Conservation (phyloP, 202 grass and related monocot genomes). For the Panicum virgatum region DNA sequence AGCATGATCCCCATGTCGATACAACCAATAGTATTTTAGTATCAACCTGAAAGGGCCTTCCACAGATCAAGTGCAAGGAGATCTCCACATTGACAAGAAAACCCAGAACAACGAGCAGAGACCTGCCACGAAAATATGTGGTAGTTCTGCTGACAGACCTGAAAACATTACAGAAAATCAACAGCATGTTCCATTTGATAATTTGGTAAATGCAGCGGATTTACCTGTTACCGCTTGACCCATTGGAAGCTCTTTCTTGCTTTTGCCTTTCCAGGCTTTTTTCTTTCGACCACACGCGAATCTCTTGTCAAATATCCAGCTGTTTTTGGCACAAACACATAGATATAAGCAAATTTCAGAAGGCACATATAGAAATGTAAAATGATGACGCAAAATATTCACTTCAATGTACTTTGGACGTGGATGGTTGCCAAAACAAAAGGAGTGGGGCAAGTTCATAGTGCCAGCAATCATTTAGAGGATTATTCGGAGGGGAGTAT, state of each 20-base stretch:
- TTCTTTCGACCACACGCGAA: conserved; percentile 83
- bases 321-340: conserved; percentile 39
- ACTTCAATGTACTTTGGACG: background rate
- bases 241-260: conserved; percentile 99
- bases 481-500: background rate
- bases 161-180: background rate
- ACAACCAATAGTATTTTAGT: background rate
- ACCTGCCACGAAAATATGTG: background rate
- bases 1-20: background rate
- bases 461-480: conserved; percentile 13
- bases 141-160: conserved; percentile 10
- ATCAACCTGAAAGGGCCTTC: conserved; percentile 10
- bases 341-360: conserved; percentile 3
- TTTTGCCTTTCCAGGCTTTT: conserved; percentile 96
- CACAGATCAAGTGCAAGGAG: conserved; percentile 18
- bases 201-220: background rate
- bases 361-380: background rate
- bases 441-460: background rate
- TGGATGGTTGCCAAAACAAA: background rate
- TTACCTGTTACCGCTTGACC: conserved; percentile 95
- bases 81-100: conserved; percentile 12
- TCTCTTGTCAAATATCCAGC: conserved; percentile 93
- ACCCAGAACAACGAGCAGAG: conserved; percentile 24
- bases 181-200: background rate
- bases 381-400: background rate